Conservation (phyloP, 1,284 basidiomycete genomes). For the Pisolithus thermaeus region DNA sequence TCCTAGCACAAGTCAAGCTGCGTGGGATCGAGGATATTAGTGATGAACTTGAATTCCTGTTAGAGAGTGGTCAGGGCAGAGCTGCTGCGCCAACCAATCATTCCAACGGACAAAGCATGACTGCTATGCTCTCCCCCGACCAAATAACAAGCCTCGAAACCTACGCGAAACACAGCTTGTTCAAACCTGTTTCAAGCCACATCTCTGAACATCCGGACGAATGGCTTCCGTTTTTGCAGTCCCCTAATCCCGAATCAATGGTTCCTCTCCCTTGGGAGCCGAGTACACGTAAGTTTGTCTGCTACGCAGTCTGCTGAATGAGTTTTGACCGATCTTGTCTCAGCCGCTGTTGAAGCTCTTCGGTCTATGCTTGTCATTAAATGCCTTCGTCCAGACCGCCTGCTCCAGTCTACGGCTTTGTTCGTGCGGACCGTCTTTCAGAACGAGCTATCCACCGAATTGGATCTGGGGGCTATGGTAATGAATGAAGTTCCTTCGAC, state of each 20-base stretch:
- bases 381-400: conserved; percentile 85
- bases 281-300: conserved; percentile 53
- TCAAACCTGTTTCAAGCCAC: conserved; percentile 73
- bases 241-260: conserved; percentile 62
- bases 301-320: not conserved
- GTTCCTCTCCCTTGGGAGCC: conserved; percentile 79
- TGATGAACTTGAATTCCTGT: conserved; percentile 85
- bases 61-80: conserved; percentile 81
- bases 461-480: conserved; percentile 75
- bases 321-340: conserved; percentile 12
- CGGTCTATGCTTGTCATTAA: conserved; percentile 79
- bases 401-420: conserved; percentile 74
- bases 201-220: conserved; percentile 57
- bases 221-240: conserved; percentile 78
- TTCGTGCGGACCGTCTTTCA: conserved; percentile 75
- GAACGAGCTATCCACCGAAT: conserved; percentile 73
- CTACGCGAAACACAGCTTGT: conserved; percentile 66
- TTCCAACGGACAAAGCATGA: conserved; percentile 33
- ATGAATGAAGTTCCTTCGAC: conserved; percentile 70
- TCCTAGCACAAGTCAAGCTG: conserved; percentile 87
- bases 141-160: conserved; percentile 64
- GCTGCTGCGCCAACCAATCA: conserved; percentile 34
- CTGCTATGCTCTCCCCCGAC: conserved; percentile 54
- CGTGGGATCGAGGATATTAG: conserved; percentile 72
- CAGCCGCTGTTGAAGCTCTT: conserved; percentile 69